These are phyloP conservation scores for Phoenix dactylifera DNA, from an alignment of 176 grass and related monocot genomes.

Conservation along the genomic window DNA sequence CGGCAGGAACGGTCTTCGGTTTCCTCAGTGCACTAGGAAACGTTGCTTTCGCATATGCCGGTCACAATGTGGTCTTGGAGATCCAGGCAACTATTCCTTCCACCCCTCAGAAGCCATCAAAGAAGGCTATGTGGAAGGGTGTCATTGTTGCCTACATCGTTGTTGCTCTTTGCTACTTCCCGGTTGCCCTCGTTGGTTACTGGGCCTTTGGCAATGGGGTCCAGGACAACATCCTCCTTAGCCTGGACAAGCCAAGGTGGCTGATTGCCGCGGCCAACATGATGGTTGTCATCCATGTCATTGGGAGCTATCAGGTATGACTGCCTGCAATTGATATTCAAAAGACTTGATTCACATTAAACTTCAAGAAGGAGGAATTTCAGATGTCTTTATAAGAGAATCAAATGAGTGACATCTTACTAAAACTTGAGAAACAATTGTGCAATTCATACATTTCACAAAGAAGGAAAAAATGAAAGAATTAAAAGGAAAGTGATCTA, in stretches of 20 bases:
- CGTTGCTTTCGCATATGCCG: constrained; percentile 70
- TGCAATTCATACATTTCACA: no score
- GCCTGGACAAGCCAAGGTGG: constrained; percentile 51
- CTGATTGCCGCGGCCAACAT: constrained; percentile 81
- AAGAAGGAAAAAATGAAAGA: no score
- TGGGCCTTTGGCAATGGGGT: constrained; percentile 52
- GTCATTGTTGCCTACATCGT: constrained; percentile 80
- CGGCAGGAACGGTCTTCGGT: constrained; percentile 48
- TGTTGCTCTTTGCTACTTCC: constrained; percentile 89
- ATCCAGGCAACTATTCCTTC: constrained; percentile 93
- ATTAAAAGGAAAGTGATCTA: no score
- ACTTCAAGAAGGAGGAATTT: no score
- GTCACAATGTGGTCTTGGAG: constrained; percentile 88
- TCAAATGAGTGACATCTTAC: no score
- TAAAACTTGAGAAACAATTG: no score
- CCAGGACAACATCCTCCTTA: constrained; percentile 55
- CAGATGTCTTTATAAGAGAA: no score
- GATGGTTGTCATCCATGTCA: constrained; percentile 91
- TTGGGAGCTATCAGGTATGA: constrained; percentile 73
- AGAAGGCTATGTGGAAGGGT: constrained; percentile 96
- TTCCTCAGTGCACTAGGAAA: constrained; percentile 68
- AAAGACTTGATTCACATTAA: background rate
- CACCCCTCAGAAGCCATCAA: constrained; percentile 63
- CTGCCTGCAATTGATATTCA: background rate
- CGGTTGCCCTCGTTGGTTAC: constrained; percentile 67